Conservation (phyloP, 148 eudicot genomes). For the Euryodendron excelsum region DNA sequence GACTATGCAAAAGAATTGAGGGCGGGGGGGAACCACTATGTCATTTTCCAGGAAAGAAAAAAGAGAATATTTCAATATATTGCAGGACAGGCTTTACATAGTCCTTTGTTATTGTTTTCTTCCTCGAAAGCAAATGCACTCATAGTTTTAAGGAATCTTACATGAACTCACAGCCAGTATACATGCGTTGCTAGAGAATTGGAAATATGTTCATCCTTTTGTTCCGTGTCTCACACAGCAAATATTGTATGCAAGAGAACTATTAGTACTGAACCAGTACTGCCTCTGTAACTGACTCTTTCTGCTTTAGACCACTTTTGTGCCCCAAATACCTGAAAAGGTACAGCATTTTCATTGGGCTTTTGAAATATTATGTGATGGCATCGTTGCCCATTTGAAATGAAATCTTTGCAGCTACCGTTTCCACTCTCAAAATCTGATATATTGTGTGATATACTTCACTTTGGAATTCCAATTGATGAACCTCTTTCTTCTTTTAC, state of each 20-base stretch:
- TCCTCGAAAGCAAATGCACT: background rate
- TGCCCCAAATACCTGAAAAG: background rate
- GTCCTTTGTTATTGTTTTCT: background rate
- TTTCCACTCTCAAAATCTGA: background rate
- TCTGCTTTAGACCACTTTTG: background rate
- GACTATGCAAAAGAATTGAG: too few relatives aligned
- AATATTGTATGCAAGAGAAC: background rate
- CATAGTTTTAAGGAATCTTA: background rate
- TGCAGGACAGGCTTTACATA: background rate
- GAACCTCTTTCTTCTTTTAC: background rate
- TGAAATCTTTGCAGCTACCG: background rate
- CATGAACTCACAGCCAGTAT: background rate
- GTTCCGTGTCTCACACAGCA: background rate
- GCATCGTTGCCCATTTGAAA: background rate
- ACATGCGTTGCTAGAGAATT: too few relatives aligned
- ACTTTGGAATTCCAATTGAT: background rate
- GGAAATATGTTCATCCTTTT: background rate
- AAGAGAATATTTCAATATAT: background rate
- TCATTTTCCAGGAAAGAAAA: background rate
- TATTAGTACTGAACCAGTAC: background rate
- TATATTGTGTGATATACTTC: background rate
- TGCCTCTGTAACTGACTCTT: background rate
- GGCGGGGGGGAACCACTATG: too few relatives aligned
- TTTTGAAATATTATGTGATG: background rate
- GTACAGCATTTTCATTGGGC: background rate